Conservation (phyloP, 106 monocot genomes). For the Dendrobium huoshanense region DNA sequence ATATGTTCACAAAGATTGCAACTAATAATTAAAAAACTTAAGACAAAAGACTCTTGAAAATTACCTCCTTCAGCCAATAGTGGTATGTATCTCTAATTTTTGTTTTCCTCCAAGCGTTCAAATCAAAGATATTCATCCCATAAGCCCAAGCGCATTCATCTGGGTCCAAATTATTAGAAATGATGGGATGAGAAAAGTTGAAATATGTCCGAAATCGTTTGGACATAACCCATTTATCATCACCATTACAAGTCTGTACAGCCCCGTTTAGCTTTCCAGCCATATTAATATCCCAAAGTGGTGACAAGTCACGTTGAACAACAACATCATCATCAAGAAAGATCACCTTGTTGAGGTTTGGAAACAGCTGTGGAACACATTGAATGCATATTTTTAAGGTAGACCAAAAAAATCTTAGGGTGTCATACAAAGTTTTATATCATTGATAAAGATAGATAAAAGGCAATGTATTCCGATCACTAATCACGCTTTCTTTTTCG, state of each 20-base stretch:
- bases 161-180: conserved; percentile 50
- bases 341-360: conserved; percentile 77
- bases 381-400: neutral
- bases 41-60: neutral
- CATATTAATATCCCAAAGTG: conserved; percentile 70
- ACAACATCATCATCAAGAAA: conserved; percentile 97
- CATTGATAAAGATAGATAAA: neutral
- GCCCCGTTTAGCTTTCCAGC: conserved; percentile 84
- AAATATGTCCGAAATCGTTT: conserved; percentile 82
- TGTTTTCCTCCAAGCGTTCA: conserved; percentile 71
- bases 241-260: conserved; percentile 83
- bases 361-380: conserved; percentile 59
- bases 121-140: conserved; percentile 92
- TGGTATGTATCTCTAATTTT: conserved; percentile 31
- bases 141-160: conserved; percentile 92
- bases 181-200: conserved; percentile 84
- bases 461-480: neutral
- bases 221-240: conserved; percentile 80
- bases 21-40: no score
- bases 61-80: conserved; percentile 44
- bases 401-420: neutral
- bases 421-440: neutral
- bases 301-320: conserved; percentile 65
- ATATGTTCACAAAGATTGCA: no score
- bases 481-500: neutral